Evolutionary conservation across 805 yeast genomes (phyloP).

Genomic region (Wickerhamiella occidentalis): DNA sequence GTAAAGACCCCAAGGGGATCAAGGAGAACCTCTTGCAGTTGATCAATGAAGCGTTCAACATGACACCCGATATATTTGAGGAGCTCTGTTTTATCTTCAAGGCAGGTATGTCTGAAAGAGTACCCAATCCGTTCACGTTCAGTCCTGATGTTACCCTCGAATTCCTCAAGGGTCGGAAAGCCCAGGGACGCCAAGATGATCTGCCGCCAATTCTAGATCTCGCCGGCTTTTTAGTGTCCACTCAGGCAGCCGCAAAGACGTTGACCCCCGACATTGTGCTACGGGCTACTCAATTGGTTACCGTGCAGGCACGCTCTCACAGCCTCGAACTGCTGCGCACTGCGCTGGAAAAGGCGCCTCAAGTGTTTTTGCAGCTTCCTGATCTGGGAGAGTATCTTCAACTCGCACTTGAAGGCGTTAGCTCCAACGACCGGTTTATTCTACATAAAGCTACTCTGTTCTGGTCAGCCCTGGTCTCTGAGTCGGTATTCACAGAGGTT

Average conservation of each 20-base stretch:
- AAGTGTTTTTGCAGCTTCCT: slow-evolving; percentile 14
- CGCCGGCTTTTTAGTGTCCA: slow-evolving; percentile 23
- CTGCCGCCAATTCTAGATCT: slow-evolving; percentile 23
- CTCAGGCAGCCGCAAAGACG: slow-evolving; percentile 13
- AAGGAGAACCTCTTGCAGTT: slow-evolving; percentile 34
- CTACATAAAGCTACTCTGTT: slow-evolving; percentile 41
- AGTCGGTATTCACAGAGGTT: slow-evolving; percentile 15
- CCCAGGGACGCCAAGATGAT: slow-evolving; percentile 19
- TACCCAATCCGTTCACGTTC: slow-evolving; percentile 57
- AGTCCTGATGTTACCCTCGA: slow-evolving; percentile 31
- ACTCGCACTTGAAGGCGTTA: slow-evolving; percentile 33
- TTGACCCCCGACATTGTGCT: slow-evolving; percentile 5
- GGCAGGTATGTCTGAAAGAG: slow-evolving; percentile 48
- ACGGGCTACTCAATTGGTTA: not conserved
- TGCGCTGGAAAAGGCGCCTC: slow-evolving; percentile 15
- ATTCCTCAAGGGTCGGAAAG: slow-evolving; percentile 30
- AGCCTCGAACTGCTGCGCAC: slow-evolving; percentile 24
- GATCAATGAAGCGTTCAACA: slow-evolving; percentile 31
- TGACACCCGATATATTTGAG: slow-evolving; percentile 42
- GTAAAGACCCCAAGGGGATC: slow-evolving; percentile 25
- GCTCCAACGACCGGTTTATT: slow-evolving; percentile 43
- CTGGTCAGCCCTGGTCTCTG: slow-evolving; percentile 39
- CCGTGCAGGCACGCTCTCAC: slow-evolving; percentile 23
- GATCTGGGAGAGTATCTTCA: slow-evolving; percentile 23
- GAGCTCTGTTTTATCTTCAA: slow-evolving; percentile 51